Percentiles rank a stretch among this genome's conserved stretches.
Conservation (phyloP, 2,329 filamentous ascomycete species). For the Neofusicoccum cordaticola region DNA sequence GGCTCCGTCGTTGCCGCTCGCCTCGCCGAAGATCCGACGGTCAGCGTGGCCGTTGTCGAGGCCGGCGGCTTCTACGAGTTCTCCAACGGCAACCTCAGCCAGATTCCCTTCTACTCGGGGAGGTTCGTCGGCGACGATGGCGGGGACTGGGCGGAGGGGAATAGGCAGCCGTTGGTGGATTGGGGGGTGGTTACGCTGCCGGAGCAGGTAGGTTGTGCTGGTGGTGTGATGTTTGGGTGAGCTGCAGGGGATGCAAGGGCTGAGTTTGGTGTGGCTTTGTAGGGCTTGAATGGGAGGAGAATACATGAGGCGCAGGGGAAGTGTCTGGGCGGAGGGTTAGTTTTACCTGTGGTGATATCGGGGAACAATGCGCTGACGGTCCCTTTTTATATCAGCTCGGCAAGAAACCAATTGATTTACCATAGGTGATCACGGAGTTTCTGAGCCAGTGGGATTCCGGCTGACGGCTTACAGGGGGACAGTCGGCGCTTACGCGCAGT, state of each 20-base stretch:
- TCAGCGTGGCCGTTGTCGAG: constrained; percentile 30
- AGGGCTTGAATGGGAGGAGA: neutral
- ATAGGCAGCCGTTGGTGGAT: constrained; percentile 1
- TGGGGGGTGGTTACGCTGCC: constrained; percentile 7
- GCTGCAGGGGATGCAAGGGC: neutral
- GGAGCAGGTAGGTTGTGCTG: neutral
- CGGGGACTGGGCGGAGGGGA: neutral
- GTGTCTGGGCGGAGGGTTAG: neutral
- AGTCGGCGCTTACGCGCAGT: constrained; percentile 17
- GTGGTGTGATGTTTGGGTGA: neutral
- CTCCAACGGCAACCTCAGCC: constrained; percentile 26
- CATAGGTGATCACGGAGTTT: neutral
- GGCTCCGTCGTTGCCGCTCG: constrained; percentile 28
- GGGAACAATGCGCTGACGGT: neutral
- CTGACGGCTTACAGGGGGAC: neutral
- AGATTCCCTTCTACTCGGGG: constrained; percentile 24
- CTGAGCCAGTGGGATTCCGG: neutral
- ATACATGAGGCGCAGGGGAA: neutral
- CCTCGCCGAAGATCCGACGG: constrained; percentile 23
- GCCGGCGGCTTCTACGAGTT: constrained; percentile 28
- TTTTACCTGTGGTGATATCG: constrained; percentile 23
- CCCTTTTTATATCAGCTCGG: neutral
- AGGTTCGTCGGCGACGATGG: neutral
- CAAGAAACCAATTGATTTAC: constrained; percentile 20
- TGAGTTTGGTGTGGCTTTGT: neutral